These are phyloP conservation scores for Cercophora samala DNA, from an alignment of 495 filamentous ascomycete genomes.

Conservation along the genomic window DNA sequence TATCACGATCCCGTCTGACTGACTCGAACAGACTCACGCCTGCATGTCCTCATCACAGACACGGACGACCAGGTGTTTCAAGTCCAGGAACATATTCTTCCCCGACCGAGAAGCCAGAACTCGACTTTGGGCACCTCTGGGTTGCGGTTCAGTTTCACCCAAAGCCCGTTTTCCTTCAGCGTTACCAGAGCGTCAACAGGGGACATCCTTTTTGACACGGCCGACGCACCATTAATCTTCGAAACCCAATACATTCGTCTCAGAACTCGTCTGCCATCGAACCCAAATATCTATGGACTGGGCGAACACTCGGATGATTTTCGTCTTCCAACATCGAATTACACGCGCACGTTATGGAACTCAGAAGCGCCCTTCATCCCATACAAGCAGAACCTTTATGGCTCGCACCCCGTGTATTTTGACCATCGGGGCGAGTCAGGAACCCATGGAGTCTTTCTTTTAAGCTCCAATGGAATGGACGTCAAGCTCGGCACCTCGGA, in stretches of 20 bases:
- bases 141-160: slow-evolving; percentile 61
- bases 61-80: slow-evolving; percentile 68
- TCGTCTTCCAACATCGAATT: slow-evolving; percentile 63
- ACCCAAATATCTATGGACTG: slow-evolving; percentile 73
- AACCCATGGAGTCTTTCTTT: slow-evolving; percentile 82
- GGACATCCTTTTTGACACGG: slow-evolving; percentile 77
- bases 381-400: slow-evolving; percentile 65
- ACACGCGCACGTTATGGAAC: slow-evolving; percentile 78
- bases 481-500: slow-evolving; percentile 67
- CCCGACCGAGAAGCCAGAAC: slow-evolving; percentile 50
- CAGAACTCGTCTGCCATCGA: slow-evolving; percentile 61
- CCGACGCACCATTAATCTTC: slow-evolving; percentile 67
- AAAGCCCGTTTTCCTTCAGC: slow-evolving; percentile 74
- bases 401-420: slow-evolving; percentile 80
- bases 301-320: slow-evolving; percentile 77
- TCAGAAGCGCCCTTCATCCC: slow-evolving; percentile 64
- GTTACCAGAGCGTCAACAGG: slow-evolving; percentile 57
- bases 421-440: slow-evolving; percentile 65
- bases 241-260: slow-evolving; percentile 74
- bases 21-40: slow-evolving; percentile 57
- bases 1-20: slow-evolving; percentile 13
- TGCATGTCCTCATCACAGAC: slow-evolving; percentile 82
- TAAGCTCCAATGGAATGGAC: slow-evolving; percentile 88
- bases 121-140: slow-evolving; percentile 32
- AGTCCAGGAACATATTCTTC: slow-evolving; percentile 66